Conservation (phyloP, 768 basidiomycete species). For the Pulveroboletus ravenelii region DNA sequence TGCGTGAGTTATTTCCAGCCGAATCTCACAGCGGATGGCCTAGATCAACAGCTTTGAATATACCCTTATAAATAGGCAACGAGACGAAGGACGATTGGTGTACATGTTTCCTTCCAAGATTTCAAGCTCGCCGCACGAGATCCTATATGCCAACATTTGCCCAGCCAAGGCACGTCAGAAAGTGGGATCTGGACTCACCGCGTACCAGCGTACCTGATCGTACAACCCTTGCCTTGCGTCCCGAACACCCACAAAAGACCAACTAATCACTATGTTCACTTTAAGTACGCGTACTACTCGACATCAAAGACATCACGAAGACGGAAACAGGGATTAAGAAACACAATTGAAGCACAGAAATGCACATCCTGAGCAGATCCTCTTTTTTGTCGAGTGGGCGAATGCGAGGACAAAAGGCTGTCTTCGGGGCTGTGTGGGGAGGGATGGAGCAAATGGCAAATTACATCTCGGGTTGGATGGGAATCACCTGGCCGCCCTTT, state of each 20-base stretch:
- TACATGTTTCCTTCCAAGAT: too few species aligned
- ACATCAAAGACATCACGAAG: not conserved
- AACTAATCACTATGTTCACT: slow-evolving; percentile 1
- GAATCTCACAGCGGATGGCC: too few species aligned
- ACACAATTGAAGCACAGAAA: not conserved
- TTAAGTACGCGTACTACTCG: not conserved
- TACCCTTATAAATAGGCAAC: too few species aligned
- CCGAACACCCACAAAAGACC: not conserved
- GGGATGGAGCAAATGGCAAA: not conserved
- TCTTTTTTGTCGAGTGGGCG: not conserved
- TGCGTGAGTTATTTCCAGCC: too few species aligned
- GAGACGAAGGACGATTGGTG: too few species aligned
- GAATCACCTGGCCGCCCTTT: slow-evolving; percentile 73
- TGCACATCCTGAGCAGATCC: not conserved
- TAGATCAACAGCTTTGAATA: too few species aligned
- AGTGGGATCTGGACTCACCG: not conserved
- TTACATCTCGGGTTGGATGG: slow-evolving; percentile 56
- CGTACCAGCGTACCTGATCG: not conserved
- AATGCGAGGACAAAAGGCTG: not conserved
- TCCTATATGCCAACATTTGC: too few species aligned
- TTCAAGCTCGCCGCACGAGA: too few species aligned
- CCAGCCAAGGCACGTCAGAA: not conserved
- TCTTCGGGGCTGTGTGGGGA: not conserved
- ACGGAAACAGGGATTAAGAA: not conserved
- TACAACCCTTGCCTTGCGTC: not conserved